Base-by-base conservation (phyloP, 2,329 filamentous ascomycete genomes). In the Ciborinia camelliae region DNA sequence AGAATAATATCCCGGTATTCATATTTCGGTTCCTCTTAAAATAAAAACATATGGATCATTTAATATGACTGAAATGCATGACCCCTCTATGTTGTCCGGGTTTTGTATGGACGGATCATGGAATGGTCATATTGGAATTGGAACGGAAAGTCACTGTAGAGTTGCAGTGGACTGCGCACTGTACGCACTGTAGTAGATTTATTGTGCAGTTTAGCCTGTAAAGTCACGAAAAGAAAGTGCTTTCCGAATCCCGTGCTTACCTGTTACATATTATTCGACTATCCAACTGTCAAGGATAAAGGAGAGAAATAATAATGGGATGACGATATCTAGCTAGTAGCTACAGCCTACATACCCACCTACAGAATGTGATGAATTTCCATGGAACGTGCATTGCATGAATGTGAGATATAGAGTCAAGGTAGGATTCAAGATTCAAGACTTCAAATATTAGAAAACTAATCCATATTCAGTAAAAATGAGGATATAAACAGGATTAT, bases 81-180 rank as follows among this genome's bases (percentile, higher is more conserved):
- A 52, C 45, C 58, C 45, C 58, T 51, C 58, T n/a, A 37, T n/a
- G n/a, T 52, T 7, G 32, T 51, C 58, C 35, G 30, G 58, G 58
- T 37, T 51, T 26, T 52, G 6, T 28, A 26, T 51, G 57, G 57
- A 51, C 37, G 39, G 7, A 15, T n/a, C n/a, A 32, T 45, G 54
- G 39, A 37, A 39, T 4, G 26, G n/a, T n/a, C n/a, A n/a, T n/a
- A n/a, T n/a, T n/a, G n/a, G n/a, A n/a, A n/a, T n/a, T n/a, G n/a
- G n/a, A n/a, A n/a, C n/a, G n/a, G n/a, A n/a, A n/a, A n/a, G n/a
- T n/a, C n/a, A n/a, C n/a, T n/a, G n/a, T n/a, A n/a, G n/a, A n/a
- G n/a, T n/a, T n/a, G n/a, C n/a, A n/a, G n/a, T n/a, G n/a, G n/a
- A n/a, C n/a, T n/a, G n/a, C n/a, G n/a, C n/a, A n/a, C n/a, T n/a